Base-by-base conservation (phyloP, 805 yeast genomes). In the Starmera pachycereana region DNA sequence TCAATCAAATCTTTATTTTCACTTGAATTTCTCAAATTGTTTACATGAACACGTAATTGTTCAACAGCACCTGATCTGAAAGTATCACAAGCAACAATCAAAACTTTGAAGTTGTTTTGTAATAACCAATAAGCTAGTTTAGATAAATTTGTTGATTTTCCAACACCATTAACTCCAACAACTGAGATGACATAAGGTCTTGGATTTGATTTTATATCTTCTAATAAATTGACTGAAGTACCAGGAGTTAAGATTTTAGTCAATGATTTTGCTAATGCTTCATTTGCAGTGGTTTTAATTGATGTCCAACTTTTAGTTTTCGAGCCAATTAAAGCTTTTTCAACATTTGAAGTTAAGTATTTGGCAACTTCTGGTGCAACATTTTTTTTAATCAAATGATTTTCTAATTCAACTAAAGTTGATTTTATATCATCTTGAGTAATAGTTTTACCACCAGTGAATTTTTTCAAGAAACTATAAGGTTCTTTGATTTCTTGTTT, bases 31-130 rank as follows among this genome's bases (percentile, higher is more conserved):
- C 79, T 74, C 46, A 90, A 66, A 53, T 92, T 85, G 45, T 80
- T 79, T 3, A 90, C 97, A 62, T 90, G 98, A 2, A 89, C 96
- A 49, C 92, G 78, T 44, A 90, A 68, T 63, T 90, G 98, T 59
- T 90, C 97, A n/a, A 90, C 97, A 1, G 98, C 98, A 39, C 98
- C 98, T 1, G 96, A 86, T 61, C 98, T 74, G 65, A 90, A 90
- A 1, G 98, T 92, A 64, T 90, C 98, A 64, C 97, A 90, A 0
- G 98, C 98, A 18, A 95, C 94, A 51, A 90, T 83, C 39, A 90
- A 68, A 1, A 90, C 95, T 48, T 74, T 77, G 58, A 85, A 71
- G 54, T 90, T 78, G 60, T 92, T 90, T 55, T 92, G 97, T 41
- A 90, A 63, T 39, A 90, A 69, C 98, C 98, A 90, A 59, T 85